Conservation (phyloP, 192 early-diverging fungal genomes). For the Neocallimastix lanati region DNA sequence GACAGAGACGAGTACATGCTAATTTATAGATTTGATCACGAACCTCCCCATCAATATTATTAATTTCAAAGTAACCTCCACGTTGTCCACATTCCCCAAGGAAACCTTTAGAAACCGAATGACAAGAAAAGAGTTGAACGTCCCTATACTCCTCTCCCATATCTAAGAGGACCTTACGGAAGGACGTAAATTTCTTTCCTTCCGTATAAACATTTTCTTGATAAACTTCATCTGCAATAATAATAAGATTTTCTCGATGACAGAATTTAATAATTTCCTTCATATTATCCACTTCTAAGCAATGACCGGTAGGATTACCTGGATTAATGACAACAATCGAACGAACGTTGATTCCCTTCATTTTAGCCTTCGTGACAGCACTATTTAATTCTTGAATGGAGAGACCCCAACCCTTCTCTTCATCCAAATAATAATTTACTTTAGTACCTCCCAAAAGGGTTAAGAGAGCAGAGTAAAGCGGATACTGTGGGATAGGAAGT, state of each 20-base stretch:
- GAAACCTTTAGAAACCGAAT: constrained; percentile 94
- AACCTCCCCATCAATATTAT: constrained; percentile 51
- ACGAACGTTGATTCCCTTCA: constrained; percentile 65
- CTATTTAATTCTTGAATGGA: constrained; percentile 32
- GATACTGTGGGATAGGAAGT: constrained; percentile 98
- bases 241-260: constrained; percentile 54
- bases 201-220: constrained; percentile 87
- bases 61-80: constrained; percentile 90
- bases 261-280: constrained; percentile 77
- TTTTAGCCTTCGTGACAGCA: constrained; percentile 40
- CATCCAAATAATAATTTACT: constrained; percentile 85
- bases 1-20: constrained; percentile 78
- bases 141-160: constrained; percentile 47
- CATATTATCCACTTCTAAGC: constrained; percentile 65
- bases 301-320: constrained; percentile 98
- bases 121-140: constrained; percentile 85
- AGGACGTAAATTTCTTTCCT: constrained; percentile 2
- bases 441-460: constrained; percentile 61
- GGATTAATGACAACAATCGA: constrained; percentile 95
- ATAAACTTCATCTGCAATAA: constrained; percentile 96
- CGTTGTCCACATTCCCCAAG: constrained; percentile 94
- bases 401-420: constrained; percentile 45
- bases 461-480: constrained; percentile 86
- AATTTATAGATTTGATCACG: constrained; percentile 85
- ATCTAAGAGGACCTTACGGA: constrained; percentile 13